Conservation (phyloP, 2,329 filamentous ascomycete genomes). For the Stagonosporopsis rhizophila region DNA sequence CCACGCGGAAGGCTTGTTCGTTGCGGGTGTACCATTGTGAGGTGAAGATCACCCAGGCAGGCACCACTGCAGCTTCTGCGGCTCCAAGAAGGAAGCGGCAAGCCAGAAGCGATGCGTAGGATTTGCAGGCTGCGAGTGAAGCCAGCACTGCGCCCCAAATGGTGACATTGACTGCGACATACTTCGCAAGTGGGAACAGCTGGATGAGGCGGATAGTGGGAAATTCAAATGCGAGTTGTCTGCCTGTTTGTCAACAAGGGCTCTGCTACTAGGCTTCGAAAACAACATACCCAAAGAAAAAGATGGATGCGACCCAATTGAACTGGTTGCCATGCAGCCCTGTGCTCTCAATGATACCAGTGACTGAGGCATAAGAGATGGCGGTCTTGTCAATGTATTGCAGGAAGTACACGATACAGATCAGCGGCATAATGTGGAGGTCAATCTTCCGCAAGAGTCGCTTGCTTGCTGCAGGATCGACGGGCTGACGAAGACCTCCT, state of each 20-base stretch:
- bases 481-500: conserved; percentile 9
- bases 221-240: conserved; percentile 22
- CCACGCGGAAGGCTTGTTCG: conserved; percentile 31
- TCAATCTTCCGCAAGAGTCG: conserved; percentile 55
- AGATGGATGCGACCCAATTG: conserved; percentile 63
- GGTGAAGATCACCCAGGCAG: conserved; percentile 31
- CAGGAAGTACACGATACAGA: conserved; percentile 59
- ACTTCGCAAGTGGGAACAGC: conserved; percentile 32
- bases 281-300: conserved; percentile 58
- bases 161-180: conserved; percentile 34
- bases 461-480: conserved; percentile 16
- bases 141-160: conserved; percentile 30
- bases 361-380: conserved; percentile 62
- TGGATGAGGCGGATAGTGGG: conserved; percentile 8
- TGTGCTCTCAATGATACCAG: conserved; percentile 61
- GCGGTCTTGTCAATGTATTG: conserved; percentile 66
- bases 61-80: conserved; percentile 31
- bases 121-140: conserved; percentile 28
- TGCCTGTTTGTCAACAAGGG: conserved; percentile 34
- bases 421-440: conserved; percentile 58
- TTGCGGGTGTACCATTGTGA: conserved; percentile 21
- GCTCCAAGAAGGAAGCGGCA: conserved; percentile 32
- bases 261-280: conserved; percentile 21
- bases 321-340: conserved; percentile 58
- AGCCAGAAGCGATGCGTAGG: conserved; percentile 29